Evolutionary conservation across 2,329 filamentous ascomycete species (phyloP).

Genomic region (Fusarium torulosum): DNA sequence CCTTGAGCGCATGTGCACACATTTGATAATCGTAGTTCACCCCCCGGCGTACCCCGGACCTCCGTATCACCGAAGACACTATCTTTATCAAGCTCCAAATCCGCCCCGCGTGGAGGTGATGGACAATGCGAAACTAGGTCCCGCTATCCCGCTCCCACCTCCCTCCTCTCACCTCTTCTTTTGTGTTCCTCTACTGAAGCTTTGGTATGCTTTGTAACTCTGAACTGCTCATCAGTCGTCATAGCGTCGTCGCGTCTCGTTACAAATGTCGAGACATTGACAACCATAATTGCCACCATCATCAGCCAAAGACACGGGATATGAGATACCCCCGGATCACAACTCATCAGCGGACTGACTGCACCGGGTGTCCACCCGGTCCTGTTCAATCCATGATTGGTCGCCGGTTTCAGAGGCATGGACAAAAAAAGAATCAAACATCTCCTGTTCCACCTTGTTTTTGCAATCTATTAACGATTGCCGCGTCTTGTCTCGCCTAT

Average conservation of each 20-base stretch:
- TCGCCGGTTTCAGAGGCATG: slow-evolving; percentile 8
- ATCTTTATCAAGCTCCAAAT: neutral
- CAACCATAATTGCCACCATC: neutral
- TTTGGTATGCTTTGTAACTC: neutral
- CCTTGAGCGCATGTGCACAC: slow-evolving; percentile 2
- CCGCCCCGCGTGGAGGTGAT: slow-evolving; percentile 6
- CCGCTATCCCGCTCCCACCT: slow-evolving; percentile 34
- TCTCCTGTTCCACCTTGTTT: slow-evolving; percentile 25
- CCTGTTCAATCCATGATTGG: slow-evolving; percentile 25
- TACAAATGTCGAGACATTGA: slow-evolving; percentile 21
- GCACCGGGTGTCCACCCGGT: slow-evolving; percentile 42
- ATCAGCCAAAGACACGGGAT: neutral
- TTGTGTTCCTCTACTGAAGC: neutral
- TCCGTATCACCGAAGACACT: slow-evolving; percentile 42
- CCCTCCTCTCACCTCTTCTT: neutral
- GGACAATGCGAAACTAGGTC: slow-evolving; percentile 19
- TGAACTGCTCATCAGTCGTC: slow-evolving; percentile 11
- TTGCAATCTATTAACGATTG: slow-evolving; percentile 26
- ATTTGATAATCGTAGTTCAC: slow-evolving; percentile 16
- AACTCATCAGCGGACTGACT: slow-evolving; percentile 31
- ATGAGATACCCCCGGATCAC: slow-evolving; percentile 22
- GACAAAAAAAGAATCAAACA: slow-evolving; percentile 33
- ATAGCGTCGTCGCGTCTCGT: slow-evolving; percentile 22
- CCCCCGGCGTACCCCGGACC: slow-evolving; percentile 29
- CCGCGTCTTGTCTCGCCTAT: slow-evolving; percentile 17